A percentile compares a stretch with the other conserved stretches of the same genome.
These are phyloP conservation scores for Leptosphaerulina australis DNA, from an alignment of 2,329 filamentous ascomycete genomes.

Conservation along the genomic window DNA sequence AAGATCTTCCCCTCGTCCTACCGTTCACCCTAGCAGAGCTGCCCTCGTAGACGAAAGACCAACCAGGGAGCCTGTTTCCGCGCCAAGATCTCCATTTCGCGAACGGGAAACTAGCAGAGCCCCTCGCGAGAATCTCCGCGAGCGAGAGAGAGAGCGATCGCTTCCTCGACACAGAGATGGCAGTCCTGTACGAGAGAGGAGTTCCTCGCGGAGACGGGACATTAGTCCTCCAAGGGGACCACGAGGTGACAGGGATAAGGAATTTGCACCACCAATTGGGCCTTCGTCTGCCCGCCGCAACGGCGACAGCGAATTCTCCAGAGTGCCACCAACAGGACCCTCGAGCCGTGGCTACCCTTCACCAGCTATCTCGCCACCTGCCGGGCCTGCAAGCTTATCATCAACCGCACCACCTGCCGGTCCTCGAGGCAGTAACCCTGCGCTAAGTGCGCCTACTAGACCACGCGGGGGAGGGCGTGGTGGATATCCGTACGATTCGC, in stretches of 20 bases:
- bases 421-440: conserved; percentile 44
- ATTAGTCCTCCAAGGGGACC: conserved; percentile 45
- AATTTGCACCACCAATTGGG: conserved; percentile 47
- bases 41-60: conserved; percentile 45
- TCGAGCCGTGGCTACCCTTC: conserved; percentile 45
- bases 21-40: conserved; percentile 60
- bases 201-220: conserved; percentile 46
- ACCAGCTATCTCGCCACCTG: conserved; percentile 49
- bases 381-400: conserved; percentile 43
- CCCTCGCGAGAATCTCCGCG: conserved; percentile 30
- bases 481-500: conserved; percentile 49
- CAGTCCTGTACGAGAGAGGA: conserved; percentile 32
- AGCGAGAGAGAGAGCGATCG: conserved; percentile 40
- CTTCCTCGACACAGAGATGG: conserved; percentile 48
- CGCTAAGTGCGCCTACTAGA: conserved; percentile 49
- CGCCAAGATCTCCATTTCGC: conserved; percentile 43
- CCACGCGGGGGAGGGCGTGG: conserved; percentile 51
- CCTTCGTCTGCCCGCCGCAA: conserved; percentile 47
- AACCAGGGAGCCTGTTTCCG: conserved; percentile 39
- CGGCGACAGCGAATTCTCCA: conserved; percentile 42
- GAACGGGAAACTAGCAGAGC: conserved; percentile 39
- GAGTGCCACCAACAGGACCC: conserved; percentile 50
- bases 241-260: conserved; percentile 42
- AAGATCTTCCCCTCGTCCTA: conserved; percentile 63
- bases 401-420: conserved; percentile 44